phyloP scores from a whole-genome alignment of 441 rosid species.

The Pelargonium myrrhifolium region DNA sequence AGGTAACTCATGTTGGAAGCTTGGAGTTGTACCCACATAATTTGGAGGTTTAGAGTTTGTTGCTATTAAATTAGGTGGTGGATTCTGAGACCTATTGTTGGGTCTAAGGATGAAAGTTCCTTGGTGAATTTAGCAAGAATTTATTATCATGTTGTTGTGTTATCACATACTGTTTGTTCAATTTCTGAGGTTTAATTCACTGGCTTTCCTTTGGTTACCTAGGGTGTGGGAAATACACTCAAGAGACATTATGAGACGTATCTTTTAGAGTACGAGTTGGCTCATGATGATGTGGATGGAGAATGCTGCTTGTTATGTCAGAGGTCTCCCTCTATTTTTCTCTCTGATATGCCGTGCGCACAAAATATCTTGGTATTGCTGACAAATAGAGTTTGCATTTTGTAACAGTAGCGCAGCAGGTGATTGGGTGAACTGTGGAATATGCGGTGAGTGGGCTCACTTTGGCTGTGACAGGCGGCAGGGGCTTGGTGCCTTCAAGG shows the following conservation, averaged over 20 bases:
- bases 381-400: constrained; percentile 15
- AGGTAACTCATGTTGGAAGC: no score
- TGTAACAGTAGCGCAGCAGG: constrained; percentile 96
- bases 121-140: no score
- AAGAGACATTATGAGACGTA: constrained; percentile 97
- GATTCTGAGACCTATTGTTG: no score
- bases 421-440: constrained; percentile 98
- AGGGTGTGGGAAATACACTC: constrained; percentile 97
- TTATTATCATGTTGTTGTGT: no score
- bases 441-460: constrained; percentile 98
- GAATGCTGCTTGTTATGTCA: constrained; percentile 96
- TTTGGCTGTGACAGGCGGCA: constrained; percentile 97
- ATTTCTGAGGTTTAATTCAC: constrained; percentile 4
- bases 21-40: no score
- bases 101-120: no score
- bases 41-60: no score
- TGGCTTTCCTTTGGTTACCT: constrained; percentile 15
- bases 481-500: constrained; percentile 99
- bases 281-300: constrained; percentile 98
- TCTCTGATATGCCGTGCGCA: background rate
- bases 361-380: background rate
- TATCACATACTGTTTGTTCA: background rate
- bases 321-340: constrained; percentile 45
- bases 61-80: no score
- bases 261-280: constrained; percentile 88